phyloP scores from a whole-genome alignment of 345 rosid species.

The Dovyalis caffra region DNA sequence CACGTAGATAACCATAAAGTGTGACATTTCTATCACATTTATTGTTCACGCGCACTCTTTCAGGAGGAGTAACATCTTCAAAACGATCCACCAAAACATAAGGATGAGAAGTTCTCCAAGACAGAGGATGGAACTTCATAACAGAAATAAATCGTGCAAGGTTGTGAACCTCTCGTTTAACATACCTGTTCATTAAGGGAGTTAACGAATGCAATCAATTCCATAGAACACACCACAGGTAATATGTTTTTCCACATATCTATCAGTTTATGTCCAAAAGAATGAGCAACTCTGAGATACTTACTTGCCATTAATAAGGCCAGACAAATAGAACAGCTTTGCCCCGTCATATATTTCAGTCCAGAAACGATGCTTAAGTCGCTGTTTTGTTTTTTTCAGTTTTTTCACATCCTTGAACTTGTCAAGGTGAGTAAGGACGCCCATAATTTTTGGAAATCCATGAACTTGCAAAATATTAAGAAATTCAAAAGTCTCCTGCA shows the following conservation, averaged over 20 bases:
- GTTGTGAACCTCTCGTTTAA: conserved; percentile 76
- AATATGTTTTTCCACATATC: not conserved
- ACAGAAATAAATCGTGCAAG: conserved; percentile 80
- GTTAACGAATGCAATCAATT: not conserved
- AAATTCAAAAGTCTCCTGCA: conserved; percentile 94
- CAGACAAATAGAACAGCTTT: conserved; percentile 85
- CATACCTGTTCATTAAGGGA: conserved; percentile 52
- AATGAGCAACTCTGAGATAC: conserved; percentile 17
- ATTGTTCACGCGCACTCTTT: conserved; percentile 55
- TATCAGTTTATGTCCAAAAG: too few species aligned
- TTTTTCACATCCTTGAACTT: conserved; percentile 88
- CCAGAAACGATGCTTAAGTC: conserved; percentile 97
- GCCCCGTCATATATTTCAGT: conserved; percentile 89
- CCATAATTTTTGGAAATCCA: conserved; percentile 93
- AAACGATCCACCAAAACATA: conserved; percentile 86
- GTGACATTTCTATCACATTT: conserved; percentile 91
- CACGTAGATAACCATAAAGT: conserved; percentile 86
- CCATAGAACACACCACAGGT: not conserved
- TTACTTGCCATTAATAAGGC: conserved; percentile 86
- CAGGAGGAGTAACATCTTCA: conserved; percentile 95
- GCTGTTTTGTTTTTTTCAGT: conserved; percentile 80
- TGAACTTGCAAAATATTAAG: conserved; percentile 92
- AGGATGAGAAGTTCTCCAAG: conserved; percentile 93
- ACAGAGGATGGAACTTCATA: conserved; percentile 70
- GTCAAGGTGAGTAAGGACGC: conserved; percentile 96